Percentiles rank a stretch among this genome's conserved stretches.
These are phyloP conservation scores for Ilex paraguariensis DNA, from an alignment of 305 asterid species.

Conservation along the genomic window DNA sequence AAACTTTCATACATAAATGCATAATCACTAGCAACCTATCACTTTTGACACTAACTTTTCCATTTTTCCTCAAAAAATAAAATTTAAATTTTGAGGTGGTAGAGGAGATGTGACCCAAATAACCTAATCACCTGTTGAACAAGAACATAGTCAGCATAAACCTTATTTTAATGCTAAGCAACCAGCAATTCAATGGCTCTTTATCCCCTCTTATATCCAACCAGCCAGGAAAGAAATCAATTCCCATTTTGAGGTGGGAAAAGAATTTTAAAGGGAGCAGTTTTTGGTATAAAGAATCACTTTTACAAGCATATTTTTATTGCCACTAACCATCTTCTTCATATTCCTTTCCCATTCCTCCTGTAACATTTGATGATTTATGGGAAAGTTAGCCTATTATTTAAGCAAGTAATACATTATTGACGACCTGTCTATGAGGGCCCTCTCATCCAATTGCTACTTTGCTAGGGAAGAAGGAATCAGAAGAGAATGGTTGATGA, in stretches of 20 bases:
- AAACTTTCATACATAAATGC: too few relatives aligned
- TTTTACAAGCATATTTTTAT: background rate
- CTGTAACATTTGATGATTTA: background rate
- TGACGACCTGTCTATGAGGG: background rate
- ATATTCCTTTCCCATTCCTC: slow-evolving; percentile 2
- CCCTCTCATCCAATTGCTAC: background rate
- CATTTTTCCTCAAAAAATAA: background rate
- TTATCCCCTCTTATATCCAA: background rate
- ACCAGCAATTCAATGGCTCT: background rate
- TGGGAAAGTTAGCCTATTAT: slow-evolving; percentile 3
- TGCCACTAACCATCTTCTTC: background rate
- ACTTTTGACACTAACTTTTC: background rate
- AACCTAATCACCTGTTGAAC: background rate
- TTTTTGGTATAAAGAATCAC: background rate
- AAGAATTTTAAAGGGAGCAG: background rate
- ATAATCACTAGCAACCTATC: too few relatives aligned
- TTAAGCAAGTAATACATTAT: slow-evolving; percentile 15
- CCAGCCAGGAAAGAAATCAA: background rate
- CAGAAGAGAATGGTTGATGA: too few relatives aligned
- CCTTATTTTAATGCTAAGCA: too few relatives aligned
- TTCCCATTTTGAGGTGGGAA: background rate
- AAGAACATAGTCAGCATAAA: too few relatives aligned
- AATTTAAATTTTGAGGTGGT: too few relatives aligned
- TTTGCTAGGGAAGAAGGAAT: background rate
- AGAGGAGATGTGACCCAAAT: background rate